Base-by-base conservation (phyloP, 345 rosid genomes). In the Passiflora organensis region DNA sequence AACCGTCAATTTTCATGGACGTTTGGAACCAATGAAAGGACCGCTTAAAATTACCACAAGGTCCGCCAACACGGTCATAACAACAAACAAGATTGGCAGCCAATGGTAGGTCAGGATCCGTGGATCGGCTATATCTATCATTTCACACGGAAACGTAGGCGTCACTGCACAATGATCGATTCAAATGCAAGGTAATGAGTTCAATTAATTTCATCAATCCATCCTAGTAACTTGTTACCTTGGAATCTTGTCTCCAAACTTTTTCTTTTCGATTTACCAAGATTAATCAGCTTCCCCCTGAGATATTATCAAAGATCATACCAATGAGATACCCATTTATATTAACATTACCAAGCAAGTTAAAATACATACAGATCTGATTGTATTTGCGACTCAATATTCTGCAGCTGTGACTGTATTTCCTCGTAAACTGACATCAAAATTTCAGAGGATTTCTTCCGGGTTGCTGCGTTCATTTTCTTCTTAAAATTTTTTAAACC, bases 401-500 rank as follows among this genome's bases (percentile, higher is more conserved):
- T 76, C 80, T 73, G 80, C 77, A 94, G 48, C 77, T 79, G 82
- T 36, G 47, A 50, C 45, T 74, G 71, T 63, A 89, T 85, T 50
- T 77, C 82, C 76, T 81, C 81, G 24, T 90, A 83, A 62, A 78
- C 78, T 48, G 96, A 85, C 63, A 63, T 71, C 71, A 87, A 71
- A 67, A 94, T 87, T 53, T 83, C 87, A 1, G 84, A 78, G 38
- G 91, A 85, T 68, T 83, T 89, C 78, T 76, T 82, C 65, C 45
- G 67, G 37, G 89, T 83, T 49, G 82, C 82, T 51, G 74, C 52
- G 63, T 75, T 80, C 77, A 87, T 63, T 69, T 94, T 94, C 56
- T 57, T 72, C 72, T 76, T 84, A 49, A 72, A 81, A 62, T 81
- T 85, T 68, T 83, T 76, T 55, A 94, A 71, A 49, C 89, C 85